phyloP scores from a whole-genome alignment of 306 rosid genomes.

The Sicyos baderoa region DNA sequence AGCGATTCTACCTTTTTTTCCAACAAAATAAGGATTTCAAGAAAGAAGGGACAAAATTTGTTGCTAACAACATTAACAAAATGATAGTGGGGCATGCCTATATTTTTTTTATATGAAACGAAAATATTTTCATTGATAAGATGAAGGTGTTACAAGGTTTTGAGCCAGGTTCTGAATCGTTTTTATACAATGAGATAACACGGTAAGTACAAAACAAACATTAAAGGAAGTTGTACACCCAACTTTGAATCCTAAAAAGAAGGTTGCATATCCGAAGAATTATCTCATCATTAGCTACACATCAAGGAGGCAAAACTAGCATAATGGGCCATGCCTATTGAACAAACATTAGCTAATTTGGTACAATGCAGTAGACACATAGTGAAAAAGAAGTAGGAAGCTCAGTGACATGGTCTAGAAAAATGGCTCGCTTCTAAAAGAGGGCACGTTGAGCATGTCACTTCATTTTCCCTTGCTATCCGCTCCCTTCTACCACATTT shows the following conservation, averaged over 20 bases:
- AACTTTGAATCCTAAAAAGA: too few relatives aligned
- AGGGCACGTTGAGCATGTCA: background rate
- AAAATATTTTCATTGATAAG: too few relatives aligned
- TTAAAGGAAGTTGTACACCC: too few relatives aligned
- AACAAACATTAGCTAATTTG: background rate
- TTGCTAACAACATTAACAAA: background rate
- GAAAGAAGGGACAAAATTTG: background rate
- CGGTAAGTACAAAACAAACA: too few relatives aligned
- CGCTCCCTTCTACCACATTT: background rate
- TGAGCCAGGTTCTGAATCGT: too few relatives aligned
- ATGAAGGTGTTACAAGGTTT: too few relatives aligned
- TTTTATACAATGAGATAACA: too few relatives aligned
- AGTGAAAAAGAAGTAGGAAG: background rate
- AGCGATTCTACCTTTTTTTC: background rate
- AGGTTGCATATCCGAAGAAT: too few relatives aligned
- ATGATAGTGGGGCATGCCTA: background rate
- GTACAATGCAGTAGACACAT: background rate
- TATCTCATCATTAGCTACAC: too few relatives aligned
- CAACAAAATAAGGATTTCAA: constrained; percentile 16
- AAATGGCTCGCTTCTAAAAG: background rate
- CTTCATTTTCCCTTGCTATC: background rate
- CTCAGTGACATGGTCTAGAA: background rate
- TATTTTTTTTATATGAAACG: too few relatives aligned
- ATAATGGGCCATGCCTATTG: too few relatives aligned
- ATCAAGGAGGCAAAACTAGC: too few relatives aligned